Base-by-base conservation (phyloP, 345 rosid genomes). In the Melaleuca alternifolia region DNA sequence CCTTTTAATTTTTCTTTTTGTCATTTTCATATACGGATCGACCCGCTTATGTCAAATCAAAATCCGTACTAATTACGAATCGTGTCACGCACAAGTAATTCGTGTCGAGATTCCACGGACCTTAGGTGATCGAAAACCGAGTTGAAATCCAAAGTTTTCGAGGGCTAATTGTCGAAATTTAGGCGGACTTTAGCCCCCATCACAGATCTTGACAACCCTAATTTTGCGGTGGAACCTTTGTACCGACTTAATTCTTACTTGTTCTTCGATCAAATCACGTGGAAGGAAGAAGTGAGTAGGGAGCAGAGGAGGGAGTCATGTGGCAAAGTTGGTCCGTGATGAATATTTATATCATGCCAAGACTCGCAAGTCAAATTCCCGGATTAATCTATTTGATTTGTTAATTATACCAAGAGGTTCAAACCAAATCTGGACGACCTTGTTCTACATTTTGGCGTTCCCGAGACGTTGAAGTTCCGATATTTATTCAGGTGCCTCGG, bases 41-140 rank as follows among this genome's bases (percentile, higher is more conserved):
- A 41, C 30, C n/a, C 20, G 1, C 7, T 0, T 0, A 18, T 65
- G 11, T 65, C 12, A 18, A 18, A 85, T 50, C 59, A 9, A 2
- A 1, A 33, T 24, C 14, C 10, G 46, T 16, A 0, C n/a, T 5
- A 6, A 10, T 85, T 1, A 23, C 48, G 1, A 13, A 28, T 51
- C 0, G 3, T 11, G 37, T 59, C 37, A 6, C 5, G 18, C 4
- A 6, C 4, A 6, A 0, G 12, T 5, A 6, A 18, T 59, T 59
- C 12, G 6, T 18, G 48, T 18, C 6, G 13, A 71, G 79, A 71
- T 33, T 33, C 21, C 6, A 7, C 13, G 0, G 7, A 12, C 0
- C 79, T 59, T 3, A 6, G 12, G 37, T 2, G 13, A 30, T 0
- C 37, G 10, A n/a, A 6, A 59, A n/a, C 9, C 9, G 33, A 12